Conservation (phyloP, 192 early-diverging fungal genomes). For the Phlyctochytrium bullatum region DNA sequence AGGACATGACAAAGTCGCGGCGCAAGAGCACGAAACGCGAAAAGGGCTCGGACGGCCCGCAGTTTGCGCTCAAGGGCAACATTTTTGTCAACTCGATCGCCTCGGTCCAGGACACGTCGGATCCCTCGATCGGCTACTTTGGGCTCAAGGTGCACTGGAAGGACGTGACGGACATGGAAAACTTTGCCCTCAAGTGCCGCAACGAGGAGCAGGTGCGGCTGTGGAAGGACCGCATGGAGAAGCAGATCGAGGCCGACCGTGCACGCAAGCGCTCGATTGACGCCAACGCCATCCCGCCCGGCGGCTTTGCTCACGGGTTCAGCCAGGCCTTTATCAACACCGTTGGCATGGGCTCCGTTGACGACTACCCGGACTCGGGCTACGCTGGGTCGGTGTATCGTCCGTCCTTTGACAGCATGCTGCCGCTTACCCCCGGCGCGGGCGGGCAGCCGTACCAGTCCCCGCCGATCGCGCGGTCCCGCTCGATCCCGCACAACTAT, state of each 20-base stretch:
- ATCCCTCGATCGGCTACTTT: conserved; percentile 31
- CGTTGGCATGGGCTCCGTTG: not conserved
- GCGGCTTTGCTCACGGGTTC: too few relatives aligned
- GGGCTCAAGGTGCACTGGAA: conserved; percentile 77
- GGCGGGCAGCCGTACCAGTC: not conserved
- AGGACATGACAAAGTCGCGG: conserved; percentile 61
- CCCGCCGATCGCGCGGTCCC: conserved; percentile 14
- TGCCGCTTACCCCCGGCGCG: not conserved
- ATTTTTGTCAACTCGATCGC: conserved; percentile 83
- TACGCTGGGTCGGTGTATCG: not conserved
- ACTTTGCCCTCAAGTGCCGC: conserved; percentile 84
- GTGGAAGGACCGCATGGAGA: conserved; percentile 80
- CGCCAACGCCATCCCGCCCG: not conserved
- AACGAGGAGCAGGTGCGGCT: conserved; percentile 89
- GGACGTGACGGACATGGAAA: conserved; percentile 72
- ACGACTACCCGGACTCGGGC: not conserved
- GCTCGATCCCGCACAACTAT: conserved; percentile 34
- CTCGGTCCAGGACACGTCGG: conserved; percentile 63
- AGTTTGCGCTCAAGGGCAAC: conserved; percentile 68
- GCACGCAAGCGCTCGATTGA: not conserved
- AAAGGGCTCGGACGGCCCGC: conserved; percentile 12
- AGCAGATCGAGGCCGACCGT: conserved; percentile 47
- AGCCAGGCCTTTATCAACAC: not conserved
- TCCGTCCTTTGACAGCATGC: not conserved
- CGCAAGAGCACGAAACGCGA: conserved; percentile 36